These are phyloP conservation scores for Pseudoperonospora humuli DNA, from an alignment of 352 stramenopile genomes.

Conservation along the genomic window DNA sequence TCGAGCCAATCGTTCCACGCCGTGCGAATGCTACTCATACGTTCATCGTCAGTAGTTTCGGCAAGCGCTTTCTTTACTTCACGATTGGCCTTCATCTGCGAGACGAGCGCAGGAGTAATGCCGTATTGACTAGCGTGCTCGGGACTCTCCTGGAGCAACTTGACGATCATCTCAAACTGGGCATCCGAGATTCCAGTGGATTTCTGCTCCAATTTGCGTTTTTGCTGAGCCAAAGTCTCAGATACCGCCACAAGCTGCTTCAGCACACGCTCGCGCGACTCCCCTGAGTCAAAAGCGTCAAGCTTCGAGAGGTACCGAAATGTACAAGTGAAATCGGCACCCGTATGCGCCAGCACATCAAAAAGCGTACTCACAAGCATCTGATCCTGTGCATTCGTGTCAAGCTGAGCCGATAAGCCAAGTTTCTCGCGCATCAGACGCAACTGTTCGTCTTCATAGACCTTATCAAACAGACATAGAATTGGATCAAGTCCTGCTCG, in stretches of 20 bases:
- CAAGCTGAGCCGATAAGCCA: slow-evolving; percentile 31
- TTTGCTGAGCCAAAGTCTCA: slow-evolving; percentile 61
- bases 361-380: slow-evolving; percentile 46
- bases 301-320: slow-evolving; percentile 58
- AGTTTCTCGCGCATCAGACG: slow-evolving; percentile 60
- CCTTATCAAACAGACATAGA: slow-evolving; percentile 30
- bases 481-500: slow-evolving; percentile 21
- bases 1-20: slow-evolving; percentile 58
- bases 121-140: slow-evolving; percentile 61
- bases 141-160: slow-evolving; percentile 54
- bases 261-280: slow-evolving; percentile 20
- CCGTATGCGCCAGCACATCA: slow-evolving; percentile 47
- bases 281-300: slow-evolving; percentile 23
- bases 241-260: slow-evolving; percentile 50
- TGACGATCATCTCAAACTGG: slow-evolving; percentile 67
- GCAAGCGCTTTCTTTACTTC: slow-evolving; percentile 36
- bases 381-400: slow-evolving; percentile 30
- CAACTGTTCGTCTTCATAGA: slow-evolving; percentile 54
- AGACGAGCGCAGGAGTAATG: slow-evolving; percentile 50
- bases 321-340: slow-evolving; percentile 68
- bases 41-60: slow-evolving; percentile 36
- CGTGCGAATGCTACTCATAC: slow-evolving; percentile 31
- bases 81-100: slow-evolving; percentile 46
- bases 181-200: slow-evolving; percentile 48
- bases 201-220: slow-evolving; percentile 33